Evolutionary conservation across 345 rosid genomes (phyloP).

Genomic region (Passiflora organensis): DNA sequence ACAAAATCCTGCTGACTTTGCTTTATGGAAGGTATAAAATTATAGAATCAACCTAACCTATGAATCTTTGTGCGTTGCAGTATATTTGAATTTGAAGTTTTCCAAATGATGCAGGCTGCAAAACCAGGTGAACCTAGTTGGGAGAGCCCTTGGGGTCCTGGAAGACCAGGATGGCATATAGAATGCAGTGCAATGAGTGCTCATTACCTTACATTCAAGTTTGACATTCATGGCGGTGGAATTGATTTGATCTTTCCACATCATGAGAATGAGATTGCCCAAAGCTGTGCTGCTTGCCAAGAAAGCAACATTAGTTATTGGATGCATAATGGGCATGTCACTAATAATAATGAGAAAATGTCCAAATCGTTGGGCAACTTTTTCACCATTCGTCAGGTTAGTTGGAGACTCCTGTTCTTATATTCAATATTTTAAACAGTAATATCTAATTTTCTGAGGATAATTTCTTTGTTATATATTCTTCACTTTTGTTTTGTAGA

Average conservation of each 20-base stretch:
- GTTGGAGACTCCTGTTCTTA: background rate
- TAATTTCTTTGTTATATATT: too few species aligned
- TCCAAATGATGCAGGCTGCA: slow-evolving; percentile 53
- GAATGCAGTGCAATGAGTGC: slow-evolving; percentile 99
- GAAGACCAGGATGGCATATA: slow-evolving; percentile 98
- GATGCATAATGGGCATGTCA: slow-evolving; percentile 94
- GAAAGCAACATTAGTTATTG: slow-evolving; percentile 59
- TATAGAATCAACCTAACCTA: background rate
- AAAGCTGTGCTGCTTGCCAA: slow-evolving; percentile 66
- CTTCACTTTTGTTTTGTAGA: slow-evolving; percentile 31
- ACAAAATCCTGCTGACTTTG: slow-evolving; percentile 83
- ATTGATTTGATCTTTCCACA: slow-evolving; percentile 73
- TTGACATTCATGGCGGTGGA: slow-evolving; percentile 91
- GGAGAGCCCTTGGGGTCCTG: slow-evolving; percentile 91
- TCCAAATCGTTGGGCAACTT: slow-evolving; percentile 70
- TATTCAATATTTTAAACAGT: too few species aligned
- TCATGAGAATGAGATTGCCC: slow-evolving; percentile 91
- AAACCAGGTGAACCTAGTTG: slow-evolving; percentile 84
- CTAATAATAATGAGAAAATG: slow-evolving; percentile 78
- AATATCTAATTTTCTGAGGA: too few species aligned
- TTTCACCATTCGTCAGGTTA: slow-evolving; percentile 67
- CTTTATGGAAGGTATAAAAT: slow-evolving; percentile 73
- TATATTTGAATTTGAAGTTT: slow-evolving; percentile 1
- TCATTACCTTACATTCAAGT: slow-evolving; percentile 51
- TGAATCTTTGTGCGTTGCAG: too few species aligned